A percentile compares a stretch with the other conserved stretches of the same genome.
Conservation (phyloP, 805 yeast genomes). For the Clavispora santaluciae region DNA sequence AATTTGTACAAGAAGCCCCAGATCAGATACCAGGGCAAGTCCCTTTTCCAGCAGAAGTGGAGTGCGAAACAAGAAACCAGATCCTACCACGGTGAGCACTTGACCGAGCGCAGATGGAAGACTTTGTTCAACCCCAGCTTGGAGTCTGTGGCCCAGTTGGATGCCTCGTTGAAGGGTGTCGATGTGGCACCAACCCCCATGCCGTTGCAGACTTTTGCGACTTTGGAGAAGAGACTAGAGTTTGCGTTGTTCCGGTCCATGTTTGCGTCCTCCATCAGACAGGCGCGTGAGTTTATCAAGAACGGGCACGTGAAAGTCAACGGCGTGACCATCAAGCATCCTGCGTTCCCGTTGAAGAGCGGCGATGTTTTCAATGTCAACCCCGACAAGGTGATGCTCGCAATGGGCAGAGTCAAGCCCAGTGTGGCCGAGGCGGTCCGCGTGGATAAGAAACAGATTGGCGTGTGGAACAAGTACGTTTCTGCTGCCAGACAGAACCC, state of each 20-base stretch:
- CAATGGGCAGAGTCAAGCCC: constrained; percentile 84
- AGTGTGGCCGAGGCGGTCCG: constrained; percentile 60
- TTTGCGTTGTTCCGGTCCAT: constrained; percentile 85
- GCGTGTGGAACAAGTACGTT: constrained; percentile 72
- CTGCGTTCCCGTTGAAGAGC: constrained; percentile 68
- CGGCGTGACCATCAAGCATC: constrained; percentile 72
- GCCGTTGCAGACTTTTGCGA: constrained; percentile 83
- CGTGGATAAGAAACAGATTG: constrained; percentile 67
- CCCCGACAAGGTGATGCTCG: constrained; percentile 80
- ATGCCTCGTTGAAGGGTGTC: constrained; percentile 66
- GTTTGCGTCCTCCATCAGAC: constrained; percentile 91
- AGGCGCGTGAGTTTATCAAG: constrained; percentile 83
- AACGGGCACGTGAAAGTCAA: constrained; percentile 82
- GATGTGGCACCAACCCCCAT: constrained; percentile 65
- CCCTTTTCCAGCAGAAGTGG: constrained; percentile 93
- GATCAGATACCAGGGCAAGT: constrained; percentile 49
- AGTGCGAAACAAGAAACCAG: constrained; percentile 85
- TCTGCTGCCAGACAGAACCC: constrained; percentile 54
- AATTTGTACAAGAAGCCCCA: constrained; percentile 74
- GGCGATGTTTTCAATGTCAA: constrained; percentile 86
- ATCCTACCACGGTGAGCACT: constrained; percentile 91
- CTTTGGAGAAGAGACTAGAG: constrained; percentile 83
- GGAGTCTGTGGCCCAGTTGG: constrained; percentile 84
- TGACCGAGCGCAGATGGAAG: constrained; percentile 81
- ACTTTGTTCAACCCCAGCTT: constrained; percentile 62